Evolutionary conservation across 2,329 filamentous ascomycete species (phyloP).

Genomic region (Calonectria fujianensis): DNA sequence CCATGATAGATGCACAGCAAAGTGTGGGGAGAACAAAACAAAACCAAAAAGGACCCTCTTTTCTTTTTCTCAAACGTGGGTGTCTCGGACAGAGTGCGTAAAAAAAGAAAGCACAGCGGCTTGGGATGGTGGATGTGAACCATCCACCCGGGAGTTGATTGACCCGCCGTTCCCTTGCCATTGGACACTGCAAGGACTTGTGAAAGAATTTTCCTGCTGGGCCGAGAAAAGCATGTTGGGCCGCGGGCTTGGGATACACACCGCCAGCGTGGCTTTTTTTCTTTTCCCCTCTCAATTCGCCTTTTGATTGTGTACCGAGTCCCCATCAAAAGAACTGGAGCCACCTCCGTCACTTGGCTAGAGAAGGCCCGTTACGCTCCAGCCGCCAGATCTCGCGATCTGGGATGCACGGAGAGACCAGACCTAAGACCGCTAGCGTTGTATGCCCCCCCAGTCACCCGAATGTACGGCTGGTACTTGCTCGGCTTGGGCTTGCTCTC

Average conservation of each 20-base stretch:
- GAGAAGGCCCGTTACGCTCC: constrained; percentile 36
- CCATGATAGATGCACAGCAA: constrained; percentile 13
- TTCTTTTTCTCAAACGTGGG: neutral
- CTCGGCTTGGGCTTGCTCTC: constrained; percentile 11
- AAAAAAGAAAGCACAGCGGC: constrained; percentile 10
- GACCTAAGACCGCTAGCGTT: constrained; percentile 44
- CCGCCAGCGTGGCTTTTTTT: constrained; percentile 43
- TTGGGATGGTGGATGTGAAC: constrained; percentile 2
- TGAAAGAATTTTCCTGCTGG: constrained; percentile 30
- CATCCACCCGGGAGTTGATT: constrained; percentile 2
- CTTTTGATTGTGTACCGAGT: neutral
- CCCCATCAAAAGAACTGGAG: constrained; percentile 28
- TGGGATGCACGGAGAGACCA: constrained; percentile 48
- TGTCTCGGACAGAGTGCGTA: too few species aligned
- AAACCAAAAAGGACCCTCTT: neutral
- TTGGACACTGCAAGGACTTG: constrained; percentile 11
- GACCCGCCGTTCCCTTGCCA: constrained; percentile 11
- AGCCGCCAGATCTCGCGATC: constrained; percentile 52
- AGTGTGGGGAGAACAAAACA: constrained; percentile 26
- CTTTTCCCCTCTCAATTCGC: neutral
- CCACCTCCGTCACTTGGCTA: constrained; percentile 23
- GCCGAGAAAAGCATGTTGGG: constrained; percentile 22
- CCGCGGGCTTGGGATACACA: constrained; percentile 27
- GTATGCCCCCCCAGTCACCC: constrained; percentile 4
- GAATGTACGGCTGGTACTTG: constrained; percentile 8